A percentile compares a stretch with the other conserved stretches of the same genome.
Conservation (phyloP, 2,329 filamentous ascomycete species). For the Neonectria faginata region DNA sequence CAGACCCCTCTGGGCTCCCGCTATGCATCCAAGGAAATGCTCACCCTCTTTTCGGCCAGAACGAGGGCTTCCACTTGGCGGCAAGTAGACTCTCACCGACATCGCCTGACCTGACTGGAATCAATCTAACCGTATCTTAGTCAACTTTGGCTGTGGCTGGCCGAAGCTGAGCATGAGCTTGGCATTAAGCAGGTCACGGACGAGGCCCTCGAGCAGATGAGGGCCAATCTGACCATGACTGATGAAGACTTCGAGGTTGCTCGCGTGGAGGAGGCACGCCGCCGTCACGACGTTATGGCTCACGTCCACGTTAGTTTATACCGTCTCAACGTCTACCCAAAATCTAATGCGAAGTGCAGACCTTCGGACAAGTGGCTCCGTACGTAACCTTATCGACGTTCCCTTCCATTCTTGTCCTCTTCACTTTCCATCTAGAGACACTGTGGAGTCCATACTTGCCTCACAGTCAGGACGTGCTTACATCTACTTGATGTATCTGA, state of each 20-base stretch:
- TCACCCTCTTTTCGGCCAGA: slow-evolving; percentile 23
- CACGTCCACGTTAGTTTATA: no score
- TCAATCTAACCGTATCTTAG: neutral
- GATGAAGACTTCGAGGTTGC: slow-evolving; percentile 83
- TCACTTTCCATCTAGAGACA: no score
- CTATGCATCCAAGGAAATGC: slow-evolving; percentile 30
- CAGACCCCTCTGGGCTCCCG: slow-evolving; percentile 27
- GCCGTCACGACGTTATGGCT: slow-evolving; percentile 62
- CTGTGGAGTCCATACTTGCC: no score
- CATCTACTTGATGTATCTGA: neutral
- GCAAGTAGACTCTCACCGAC: neutral
- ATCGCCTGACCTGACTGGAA: neutral
- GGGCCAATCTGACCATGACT: slow-evolving; percentile 77
- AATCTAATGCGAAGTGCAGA: no score
- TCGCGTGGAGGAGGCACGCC: slow-evolving; percentile 78
- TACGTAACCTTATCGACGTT: no score
- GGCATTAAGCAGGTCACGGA: slow-evolving; percentile 77
- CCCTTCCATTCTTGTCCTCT: no score
- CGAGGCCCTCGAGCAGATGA: slow-evolving; percentile 82
- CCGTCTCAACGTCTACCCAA: no score
- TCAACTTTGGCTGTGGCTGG: slow-evolving; percentile 86
- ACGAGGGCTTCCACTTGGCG: slow-evolving; percentile 34
- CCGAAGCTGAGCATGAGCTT: slow-evolving; percentile 83
- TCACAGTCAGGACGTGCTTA: no score
- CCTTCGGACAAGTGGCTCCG: no score